These are phyloP conservation scores for Xylariales sp. DNA, from an alignment of 2,329 filamentous ascomycete species.

Conservation along the genomic window DNA sequence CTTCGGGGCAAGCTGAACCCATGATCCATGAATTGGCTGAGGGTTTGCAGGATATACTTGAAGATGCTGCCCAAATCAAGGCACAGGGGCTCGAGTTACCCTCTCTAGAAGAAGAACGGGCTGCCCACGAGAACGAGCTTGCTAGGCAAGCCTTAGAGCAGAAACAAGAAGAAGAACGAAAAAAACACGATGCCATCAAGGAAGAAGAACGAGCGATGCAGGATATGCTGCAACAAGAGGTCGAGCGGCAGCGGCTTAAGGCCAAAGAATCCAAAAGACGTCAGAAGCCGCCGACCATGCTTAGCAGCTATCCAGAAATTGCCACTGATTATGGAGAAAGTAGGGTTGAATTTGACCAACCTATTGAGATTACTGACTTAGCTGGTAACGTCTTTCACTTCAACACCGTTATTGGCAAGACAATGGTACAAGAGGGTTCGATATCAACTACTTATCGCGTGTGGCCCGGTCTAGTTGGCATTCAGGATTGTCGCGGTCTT, in stretches of 20 bases:
- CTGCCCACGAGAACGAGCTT: constrained; percentile 80
- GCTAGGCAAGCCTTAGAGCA: constrained; percentile 69
- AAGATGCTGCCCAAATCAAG: constrained; percentile 84
- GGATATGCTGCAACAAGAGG: constrained; percentile 78
- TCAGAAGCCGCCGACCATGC: constrained; percentile 61
- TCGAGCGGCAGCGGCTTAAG: constrained; percentile 73
- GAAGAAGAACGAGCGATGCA: constrained; percentile 78
- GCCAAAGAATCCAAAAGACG: constrained; percentile 73
- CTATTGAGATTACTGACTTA: constrained; percentile 71
- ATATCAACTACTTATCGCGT: constrained; percentile 78
- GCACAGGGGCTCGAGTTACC: constrained; percentile 81
- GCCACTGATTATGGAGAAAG: constrained; percentile 49
- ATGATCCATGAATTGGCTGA: constrained; percentile 75
- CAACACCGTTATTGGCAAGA: constrained; percentile 76
- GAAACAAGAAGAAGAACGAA: constrained; percentile 63
- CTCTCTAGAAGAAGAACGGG: constrained; percentile 89
- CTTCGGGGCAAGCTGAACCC: constrained; percentile 63
- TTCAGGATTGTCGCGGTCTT: constrained; percentile 70
- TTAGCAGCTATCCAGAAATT: constrained; percentile 52
- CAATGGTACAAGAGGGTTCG: constrained; percentile 72
- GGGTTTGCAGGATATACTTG: constrained; percentile 79
- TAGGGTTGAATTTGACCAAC: constrained; percentile 73
- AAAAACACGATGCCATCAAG: constrained; percentile 65
- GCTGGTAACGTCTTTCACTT: constrained; percentile 75
- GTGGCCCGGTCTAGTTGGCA: constrained; percentile 70